A percentile compares a stretch with the other conserved stretches of the same genome.
Evolutionary conservation across 108 stramenopile genomes (phyloP).

Genomic region (Epithemia pelagica): DNA sequence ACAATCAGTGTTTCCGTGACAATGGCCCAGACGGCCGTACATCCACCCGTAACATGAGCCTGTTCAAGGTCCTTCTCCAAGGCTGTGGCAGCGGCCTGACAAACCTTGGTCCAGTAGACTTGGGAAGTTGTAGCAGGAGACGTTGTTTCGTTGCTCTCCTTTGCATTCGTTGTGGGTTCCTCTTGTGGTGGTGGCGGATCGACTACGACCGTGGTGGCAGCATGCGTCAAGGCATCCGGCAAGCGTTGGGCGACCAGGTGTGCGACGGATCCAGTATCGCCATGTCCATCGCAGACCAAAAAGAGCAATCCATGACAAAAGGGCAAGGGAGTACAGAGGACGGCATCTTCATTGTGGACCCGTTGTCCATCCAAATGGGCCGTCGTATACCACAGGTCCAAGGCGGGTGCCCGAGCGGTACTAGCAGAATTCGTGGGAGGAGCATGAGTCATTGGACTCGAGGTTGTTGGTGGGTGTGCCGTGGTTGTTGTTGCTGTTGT

Average conservation of each 20-base stretch:
- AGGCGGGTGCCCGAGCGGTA: neutral
- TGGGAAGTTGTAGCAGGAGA: neutral
- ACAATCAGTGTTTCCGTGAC: conserved; percentile 46
- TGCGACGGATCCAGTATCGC: conserved; percentile 54
- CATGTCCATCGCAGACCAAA: conserved; percentile 92
- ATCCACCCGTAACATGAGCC: conserved; percentile 39
- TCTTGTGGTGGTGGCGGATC: too few relatives aligned
- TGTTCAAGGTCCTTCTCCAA: conserved; percentile 51
- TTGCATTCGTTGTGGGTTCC: neutral
- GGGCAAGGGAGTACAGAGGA: conserved; percentile 23
- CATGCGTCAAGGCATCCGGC: conserved; percentile 20
- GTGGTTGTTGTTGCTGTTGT: conserved; percentile 6
- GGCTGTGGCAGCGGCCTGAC: conserved; percentile 25
- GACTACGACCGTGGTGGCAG: neutral
- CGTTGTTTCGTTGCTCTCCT: neutral
- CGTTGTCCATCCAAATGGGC: conserved; percentile 82
- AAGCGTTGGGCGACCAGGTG: conserved; percentile 46
- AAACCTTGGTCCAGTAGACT: conserved; percentile 20
- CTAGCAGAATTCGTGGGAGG: neutral
- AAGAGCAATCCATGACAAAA: conserved; percentile 20
- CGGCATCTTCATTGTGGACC: conserved; percentile 86
- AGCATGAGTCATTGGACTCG: neutral
- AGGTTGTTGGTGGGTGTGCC: too few relatives aligned
- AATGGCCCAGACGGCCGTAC: conserved; percentile 75
- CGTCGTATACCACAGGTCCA: conserved; percentile 44